A percentile compares a stretch with the other conserved stretches of the same genome.
Evolutionary conservation across 768 basidiomycete genomes (phyloP).

Genomic region (Calocera viscosa): DNA sequence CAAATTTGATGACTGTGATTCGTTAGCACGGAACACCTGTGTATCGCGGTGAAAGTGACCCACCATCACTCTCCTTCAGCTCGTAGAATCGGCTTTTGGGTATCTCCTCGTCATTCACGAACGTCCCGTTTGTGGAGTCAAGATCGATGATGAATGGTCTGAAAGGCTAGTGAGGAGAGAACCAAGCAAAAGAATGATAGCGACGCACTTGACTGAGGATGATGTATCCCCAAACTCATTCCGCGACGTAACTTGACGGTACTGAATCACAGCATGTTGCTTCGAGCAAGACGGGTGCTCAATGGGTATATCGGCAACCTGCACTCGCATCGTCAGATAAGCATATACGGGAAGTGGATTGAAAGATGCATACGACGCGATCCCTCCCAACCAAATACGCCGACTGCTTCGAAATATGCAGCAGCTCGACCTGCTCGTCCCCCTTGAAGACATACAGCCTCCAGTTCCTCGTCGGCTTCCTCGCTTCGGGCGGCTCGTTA

Average conservation of each 20-base stretch:
- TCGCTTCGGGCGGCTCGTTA: constrained; percentile 95
- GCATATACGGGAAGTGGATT: constrained; percentile 26
- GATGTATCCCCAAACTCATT: constrained; percentile 77
- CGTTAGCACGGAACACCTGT: background rate
- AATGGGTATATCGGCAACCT: constrained; percentile 54
- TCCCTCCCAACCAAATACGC: constrained; percentile 91
- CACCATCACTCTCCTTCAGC: constrained; percentile 65
- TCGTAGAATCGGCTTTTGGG: constrained; percentile 83
- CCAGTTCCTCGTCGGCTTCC: constrained; percentile 79
- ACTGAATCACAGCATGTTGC: constrained; percentile 95
- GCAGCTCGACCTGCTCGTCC: constrained; percentile 72
- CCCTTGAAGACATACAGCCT: constrained; percentile 97
- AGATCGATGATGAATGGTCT: constrained; percentile 97
- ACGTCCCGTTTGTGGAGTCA: constrained; percentile 93
- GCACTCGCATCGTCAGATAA: constrained; percentile 21
- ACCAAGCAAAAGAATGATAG: constrained; percentile 7
- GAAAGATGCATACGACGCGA: constrained; percentile 45
- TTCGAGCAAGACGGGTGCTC: constrained; percentile 98
- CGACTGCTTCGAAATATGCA: constrained; percentile 88
- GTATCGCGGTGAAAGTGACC: constrained; percentile 21
- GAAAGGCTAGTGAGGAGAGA: constrained; percentile 3
- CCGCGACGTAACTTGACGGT: constrained; percentile 76
- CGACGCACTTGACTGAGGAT: constrained; percentile 66
- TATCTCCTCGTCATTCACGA: constrained; percentile 76
- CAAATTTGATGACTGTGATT: constrained; percentile 68